Evolutionary conservation across 2,329 filamentous ascomycete genomes (phyloP), one percentile per base, ranked within the genome.

Genomic region (Neodidymelliopsis sp.): DNA sequence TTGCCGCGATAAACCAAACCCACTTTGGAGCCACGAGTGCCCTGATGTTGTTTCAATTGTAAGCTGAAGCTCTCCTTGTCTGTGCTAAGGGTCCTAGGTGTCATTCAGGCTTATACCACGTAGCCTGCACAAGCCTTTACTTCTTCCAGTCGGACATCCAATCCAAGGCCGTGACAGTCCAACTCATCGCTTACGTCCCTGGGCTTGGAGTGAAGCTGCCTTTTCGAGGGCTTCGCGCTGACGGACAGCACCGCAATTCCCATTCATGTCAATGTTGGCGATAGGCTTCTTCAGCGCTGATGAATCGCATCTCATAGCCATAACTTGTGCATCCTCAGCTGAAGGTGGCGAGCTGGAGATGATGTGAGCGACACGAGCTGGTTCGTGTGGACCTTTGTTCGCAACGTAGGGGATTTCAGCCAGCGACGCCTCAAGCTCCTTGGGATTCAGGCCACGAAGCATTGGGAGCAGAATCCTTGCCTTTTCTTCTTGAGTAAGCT

Each of bases 201-300:
- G 30, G 15, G 38, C 35, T 5, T 30, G 41, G 7, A 58, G 38
- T 38, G 25, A 40, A 2, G 38, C 45, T 5, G 53, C 55, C 27
- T 58, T 62, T 30, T 57, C 31, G 2, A 62, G 47, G 12, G 60
- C 63, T 40, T 63, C 53, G 12, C 54, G 47, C 46, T 65, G 59
- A 10, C 59, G 53, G 9, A 19, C 27, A 5, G 51, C 35, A 15
- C 54, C 60, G 15, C 16, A 20, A 13, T 38, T 12, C 8, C 25
- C 34, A 4, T 13, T 25, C 10, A 47, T 6, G 7, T 19, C 35
- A 10, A 40, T 2, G 6, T 23, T 20, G 10, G 29, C 11, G 24
- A 3, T 2, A 18, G 20, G 3, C 7, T 35, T 29, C 8, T 27
- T 13, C 19, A 18, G 11, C 2, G 23, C 10, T 13, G 23, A 15